Evolutionary conservation across 805 yeast genomes (phyloP).

Genomic region (Tetrapisispora iriomotensis): DNA sequence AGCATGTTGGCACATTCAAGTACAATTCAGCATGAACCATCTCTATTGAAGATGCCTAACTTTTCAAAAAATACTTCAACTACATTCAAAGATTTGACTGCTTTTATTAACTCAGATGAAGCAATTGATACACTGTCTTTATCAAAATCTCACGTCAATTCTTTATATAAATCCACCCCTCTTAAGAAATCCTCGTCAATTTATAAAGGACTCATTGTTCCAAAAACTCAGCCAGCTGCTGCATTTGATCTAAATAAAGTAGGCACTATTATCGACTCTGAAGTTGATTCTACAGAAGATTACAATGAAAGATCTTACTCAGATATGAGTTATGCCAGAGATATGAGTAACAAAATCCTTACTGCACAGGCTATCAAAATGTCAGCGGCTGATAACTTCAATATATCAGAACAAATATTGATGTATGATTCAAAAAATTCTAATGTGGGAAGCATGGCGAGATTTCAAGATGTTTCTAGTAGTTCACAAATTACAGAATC

Average conservation of each 20-base stretch:
- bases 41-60: conserved; percentile 17
- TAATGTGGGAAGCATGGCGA: conserved; percentile 13
- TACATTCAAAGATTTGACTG: conserved; percentile 23
- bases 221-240: background rate
- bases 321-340: conserved; percentile 24
- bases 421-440: background rate
- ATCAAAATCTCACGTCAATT: background rate
- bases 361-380: conserved; percentile 26
- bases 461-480: conserved; percentile 25
- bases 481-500: conserved; percentile 8
- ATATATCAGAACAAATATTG: conserved; percentile 3
- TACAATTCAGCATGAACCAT: conserved; percentile 8
- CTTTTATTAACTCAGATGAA: conserved; percentile 12
- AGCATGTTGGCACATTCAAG: conserved; percentile 25
- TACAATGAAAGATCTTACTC: conserved; percentile 12
- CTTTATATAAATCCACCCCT: background rate
- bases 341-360: conserved; percentile 20
- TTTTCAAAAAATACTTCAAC: conserved; percentile 16
- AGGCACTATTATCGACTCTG: background rate
- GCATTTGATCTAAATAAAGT: conserved; percentile 7
- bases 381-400: conserved; percentile 6
- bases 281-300: background rate
- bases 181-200: conserved; percentile 1
- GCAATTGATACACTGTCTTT: background rate
- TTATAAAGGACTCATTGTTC: background rate